phyloP scores from a whole-genome alignment of 768 basidiomycete genomes.

The Nidularia sp. region DNA sequence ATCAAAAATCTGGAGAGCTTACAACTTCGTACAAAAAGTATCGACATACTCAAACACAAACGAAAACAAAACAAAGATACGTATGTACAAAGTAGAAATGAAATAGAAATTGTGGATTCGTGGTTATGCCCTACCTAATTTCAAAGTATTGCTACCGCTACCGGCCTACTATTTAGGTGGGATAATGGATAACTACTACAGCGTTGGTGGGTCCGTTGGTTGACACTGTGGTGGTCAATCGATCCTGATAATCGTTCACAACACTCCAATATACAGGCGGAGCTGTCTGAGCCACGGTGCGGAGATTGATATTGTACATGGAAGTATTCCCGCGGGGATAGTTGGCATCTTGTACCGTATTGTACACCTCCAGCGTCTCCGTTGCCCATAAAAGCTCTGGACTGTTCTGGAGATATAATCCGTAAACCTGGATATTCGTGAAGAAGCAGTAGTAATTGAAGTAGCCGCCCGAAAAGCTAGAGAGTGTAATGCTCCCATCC shows the following conservation, averaged over 20 bases:
- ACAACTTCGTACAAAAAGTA: too few relatives aligned
- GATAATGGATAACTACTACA: not conserved
- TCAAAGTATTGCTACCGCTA: too few relatives aligned
- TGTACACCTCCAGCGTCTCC: not conserved
- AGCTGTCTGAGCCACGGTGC: not conserved
- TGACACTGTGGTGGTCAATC: not conserved
- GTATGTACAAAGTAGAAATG: too few relatives aligned
- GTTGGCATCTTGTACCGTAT: not conserved
- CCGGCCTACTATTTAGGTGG: not conserved
- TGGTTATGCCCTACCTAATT: too few relatives aligned
- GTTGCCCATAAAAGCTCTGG: not conserved
- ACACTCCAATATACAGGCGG: not conserved
- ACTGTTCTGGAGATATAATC: not conserved
- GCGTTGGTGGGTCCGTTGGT: not conserved
- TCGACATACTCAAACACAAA: too few relatives aligned
- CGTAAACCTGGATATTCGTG: not conserved
- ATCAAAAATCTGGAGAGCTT: too few relatives aligned
- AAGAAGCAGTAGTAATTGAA: not conserved
- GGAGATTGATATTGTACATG: not conserved
- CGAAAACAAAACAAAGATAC: too few relatives aligned
- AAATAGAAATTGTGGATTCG: too few relatives aligned
- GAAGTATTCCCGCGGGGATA: not conserved
- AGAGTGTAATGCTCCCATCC: not conserved
- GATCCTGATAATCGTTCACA: not conserved
- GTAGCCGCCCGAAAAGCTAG: not conserved